These are phyloP conservation scores for Chaetomium olivaceum DNA, from an alignment of 2,329 filamentous ascomycete species.

Conservation along the genomic window DNA sequence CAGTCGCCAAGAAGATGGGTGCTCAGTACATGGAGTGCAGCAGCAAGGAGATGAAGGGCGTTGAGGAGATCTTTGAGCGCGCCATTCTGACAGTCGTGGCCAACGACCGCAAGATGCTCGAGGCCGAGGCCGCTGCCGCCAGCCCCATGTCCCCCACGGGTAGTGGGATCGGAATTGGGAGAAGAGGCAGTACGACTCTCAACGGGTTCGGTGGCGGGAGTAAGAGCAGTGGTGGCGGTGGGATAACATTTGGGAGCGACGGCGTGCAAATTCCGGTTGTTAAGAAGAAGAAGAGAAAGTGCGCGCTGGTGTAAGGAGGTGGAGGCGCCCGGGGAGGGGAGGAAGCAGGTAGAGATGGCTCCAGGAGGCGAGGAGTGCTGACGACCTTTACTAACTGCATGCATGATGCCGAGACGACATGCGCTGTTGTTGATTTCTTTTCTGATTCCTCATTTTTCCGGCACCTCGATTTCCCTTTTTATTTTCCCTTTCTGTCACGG, in stretches of 20 bases:
- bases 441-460: slow-evolving; percentile 8
- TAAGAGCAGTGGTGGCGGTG: slow-evolving; percentile 37
- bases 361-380: slow-evolving; percentile 2
- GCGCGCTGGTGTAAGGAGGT: slow-evolving; percentile 67
- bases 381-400: slow-evolving; percentile 28
- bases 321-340: slow-evolving; percentile 3
- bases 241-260: slow-evolving; percentile 41
- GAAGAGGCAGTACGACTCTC: slow-evolving; percentile 17
- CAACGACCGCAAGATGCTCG: slow-evolving; percentile 68
- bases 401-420: slow-evolving; percentile 34
- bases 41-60: slow-evolving; percentile 93
- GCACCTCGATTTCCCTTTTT: slow-evolving; percentile 23
- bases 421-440: slow-evolving; percentile 15
- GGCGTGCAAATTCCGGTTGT: slow-evolving; percentile 43
- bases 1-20: slow-evolving; percentile 89
- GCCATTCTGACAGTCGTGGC: slow-evolving; percentile 89
- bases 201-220: slow-evolving; percentile 22
- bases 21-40: slow-evolving; percentile 98
- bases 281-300: slow-evolving; percentile 84
- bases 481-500: slow-evolving; percentile 18
- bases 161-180: slow-evolving; percentile 35
- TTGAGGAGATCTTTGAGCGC: slow-evolving; percentile 93
- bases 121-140: slow-evolving; percentile 45
- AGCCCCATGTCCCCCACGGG: slow-evolving; percentile 36
- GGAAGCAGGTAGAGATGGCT: neutral